Conservation (phyloP, 2,329 filamentous ascomycete genomes). For the Aspergillus flavus region DNA sequence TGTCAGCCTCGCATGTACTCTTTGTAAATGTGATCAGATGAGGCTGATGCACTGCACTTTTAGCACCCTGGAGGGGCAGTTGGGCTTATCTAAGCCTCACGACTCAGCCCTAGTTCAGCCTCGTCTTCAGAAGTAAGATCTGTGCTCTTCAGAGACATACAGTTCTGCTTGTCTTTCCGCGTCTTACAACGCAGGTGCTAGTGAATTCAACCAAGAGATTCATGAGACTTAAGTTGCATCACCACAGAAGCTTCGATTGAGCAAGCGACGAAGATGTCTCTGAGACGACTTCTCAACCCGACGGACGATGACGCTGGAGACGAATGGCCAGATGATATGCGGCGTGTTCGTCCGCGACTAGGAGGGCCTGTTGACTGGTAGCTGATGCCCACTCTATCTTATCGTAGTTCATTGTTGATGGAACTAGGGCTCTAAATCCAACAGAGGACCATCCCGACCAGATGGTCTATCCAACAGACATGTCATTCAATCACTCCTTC, state of each 20-base stretch:
- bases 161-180: not conserved
- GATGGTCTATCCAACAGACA: not conserved
- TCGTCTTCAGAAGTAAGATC: not conserved
- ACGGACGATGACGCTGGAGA: not conserved
- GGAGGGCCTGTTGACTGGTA: not conserved
- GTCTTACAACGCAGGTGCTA: not conserved
- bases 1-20: no score
- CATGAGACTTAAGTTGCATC: not conserved
- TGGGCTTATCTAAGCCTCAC: not conserved
- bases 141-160: not conserved
- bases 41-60: not conserved
- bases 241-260: not conserved
- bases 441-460: not conserved
- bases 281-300: not conserved
- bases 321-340: not conserved
- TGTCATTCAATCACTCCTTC: not conserved
- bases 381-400: not conserved
- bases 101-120: not conserved
- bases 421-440: not conserved
- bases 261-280: not conserved
- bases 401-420: not conserved
- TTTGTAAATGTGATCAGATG: no score
- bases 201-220: not conserved
- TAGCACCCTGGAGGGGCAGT: not conserved
- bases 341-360: not conserved